Evolutionary conservation across 2,329 filamentous ascomycete species (phyloP).

Genomic region (Claviceps spartinae): DNA sequence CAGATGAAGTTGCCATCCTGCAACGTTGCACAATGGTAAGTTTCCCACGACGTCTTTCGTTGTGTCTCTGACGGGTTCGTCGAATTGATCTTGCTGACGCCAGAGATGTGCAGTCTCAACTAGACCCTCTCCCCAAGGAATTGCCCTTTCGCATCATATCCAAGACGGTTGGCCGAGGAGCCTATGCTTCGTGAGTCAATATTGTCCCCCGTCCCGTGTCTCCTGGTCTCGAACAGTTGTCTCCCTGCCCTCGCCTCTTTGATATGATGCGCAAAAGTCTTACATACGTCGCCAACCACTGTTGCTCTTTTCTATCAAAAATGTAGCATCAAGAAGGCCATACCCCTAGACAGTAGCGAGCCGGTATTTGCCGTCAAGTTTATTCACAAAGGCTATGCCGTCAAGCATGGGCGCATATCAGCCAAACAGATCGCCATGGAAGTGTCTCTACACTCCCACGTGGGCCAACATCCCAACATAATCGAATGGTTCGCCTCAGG

Average conservation of each 20-base stretch:
- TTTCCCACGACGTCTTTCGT: neutral
- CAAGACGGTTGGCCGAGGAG: constrained; percentile 89
- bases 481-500: constrained; percentile 85
- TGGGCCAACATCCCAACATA: constrained; percentile 82
- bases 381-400: constrained; percentile 93
- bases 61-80: neutral
- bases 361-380: constrained; percentile 96
- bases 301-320: neutral
- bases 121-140: constrained; percentile 70
- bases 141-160: constrained; percentile 91
- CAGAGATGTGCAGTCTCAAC: constrained; percentile 51
- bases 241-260: neutral
- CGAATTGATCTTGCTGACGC: constrained; percentile 15
- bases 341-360: constrained; percentile 50
- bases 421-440: constrained; percentile 86
- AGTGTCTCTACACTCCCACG: constrained; percentile 75
- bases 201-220: neutral
- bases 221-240: neutral
- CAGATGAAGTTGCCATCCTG: neutral
- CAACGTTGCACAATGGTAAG: neutral
- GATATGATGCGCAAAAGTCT: neutral
- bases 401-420: constrained; percentile 75
- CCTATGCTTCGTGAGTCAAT: constrained; percentile 75
- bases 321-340: constrained; percentile 79
- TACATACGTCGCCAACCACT: constrained; percentile 5